phyloP scores from a whole-genome alignment of 768 basidiomycete species.

The Auriculariales sp. region DNA sequence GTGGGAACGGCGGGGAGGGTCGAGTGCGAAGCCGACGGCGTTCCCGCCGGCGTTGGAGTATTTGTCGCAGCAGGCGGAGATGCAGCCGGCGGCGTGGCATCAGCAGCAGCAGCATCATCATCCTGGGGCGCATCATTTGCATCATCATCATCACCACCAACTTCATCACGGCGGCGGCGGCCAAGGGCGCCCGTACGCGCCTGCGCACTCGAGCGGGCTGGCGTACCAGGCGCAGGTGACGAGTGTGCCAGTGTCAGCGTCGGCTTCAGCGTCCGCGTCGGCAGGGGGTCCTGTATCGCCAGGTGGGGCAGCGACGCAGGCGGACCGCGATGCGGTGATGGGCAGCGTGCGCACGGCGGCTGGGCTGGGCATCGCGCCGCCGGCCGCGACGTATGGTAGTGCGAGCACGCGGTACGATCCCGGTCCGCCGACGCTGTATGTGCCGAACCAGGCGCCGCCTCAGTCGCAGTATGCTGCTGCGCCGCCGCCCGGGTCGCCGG shows the following conservation, averaged over 20 bases:
- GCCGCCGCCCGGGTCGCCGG: conserved; percentile 17
- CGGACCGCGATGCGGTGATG: conserved; percentile 49
- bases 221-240: conserved; percentile 7
- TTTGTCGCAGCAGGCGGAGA: conserved; percentile 85
- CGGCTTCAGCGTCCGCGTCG: conserved; percentile 12
- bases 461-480: conserved; percentile 46
- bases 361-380: conserved; percentile 27
- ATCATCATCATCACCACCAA: conserved; percentile 52
- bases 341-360: conserved; percentile 60
- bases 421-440: conserved; percentile 38
- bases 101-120: conserved; percentile 9
- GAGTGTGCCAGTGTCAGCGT: conserved; percentile 56
- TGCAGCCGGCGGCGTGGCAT: conserved; percentile 52
- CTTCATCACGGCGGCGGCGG: conserved; percentile 51
- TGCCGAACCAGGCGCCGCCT: conserved; percentile 69
- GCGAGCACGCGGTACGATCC: conserved; percentile 30
- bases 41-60: conserved; percentile 81
- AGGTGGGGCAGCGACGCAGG: background rate
- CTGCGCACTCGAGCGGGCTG: background rate
- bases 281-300: background rate
- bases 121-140: conserved; percentile 28
- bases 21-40: conserved; percentile 46
- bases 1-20: conserved; percentile 84
- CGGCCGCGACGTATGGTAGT: conserved; percentile 37
- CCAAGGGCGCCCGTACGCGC: conserved; percentile 29